These are phyloP conservation scores for Polytrichum commune DNA, from an alignment of 225 moss, liverwort and hornwort species.

Conservation along the genomic window DNA sequence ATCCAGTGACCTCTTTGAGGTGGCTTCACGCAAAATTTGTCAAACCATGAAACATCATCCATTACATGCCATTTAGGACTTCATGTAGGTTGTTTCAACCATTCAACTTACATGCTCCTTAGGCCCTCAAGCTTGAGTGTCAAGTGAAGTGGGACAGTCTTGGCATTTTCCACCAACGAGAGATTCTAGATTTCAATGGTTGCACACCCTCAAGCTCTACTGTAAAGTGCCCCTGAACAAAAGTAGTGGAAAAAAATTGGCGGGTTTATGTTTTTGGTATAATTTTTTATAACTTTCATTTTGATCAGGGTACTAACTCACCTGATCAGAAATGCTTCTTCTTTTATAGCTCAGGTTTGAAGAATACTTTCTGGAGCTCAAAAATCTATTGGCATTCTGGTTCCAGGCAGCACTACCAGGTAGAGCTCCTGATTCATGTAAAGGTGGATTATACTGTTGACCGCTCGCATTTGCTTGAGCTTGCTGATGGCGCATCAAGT, in stretches of 20 bases:
- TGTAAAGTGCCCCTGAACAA: too few relatives aligned
- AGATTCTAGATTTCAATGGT: neutral
- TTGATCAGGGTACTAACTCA: slow-evolving; percentile 11
- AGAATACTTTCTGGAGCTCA: slow-evolving; percentile 49
- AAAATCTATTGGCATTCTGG: slow-evolving; percentile 45
- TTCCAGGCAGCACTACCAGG: slow-evolving; percentile 48
- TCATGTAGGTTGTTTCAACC: too few relatives aligned
- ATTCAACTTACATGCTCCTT: too few relatives aligned
- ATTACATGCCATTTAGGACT: too few relatives aligned
- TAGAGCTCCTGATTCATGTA: slow-evolving; percentile 32
- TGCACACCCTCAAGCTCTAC: neutral
- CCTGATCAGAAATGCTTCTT: slow-evolving; percentile 51
- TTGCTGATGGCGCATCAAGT: slow-evolving; percentile 70
- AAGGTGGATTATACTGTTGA: slow-evolving; percentile 37
- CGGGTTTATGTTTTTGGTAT: neutral
- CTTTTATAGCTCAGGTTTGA: slow-evolving; percentile 54
- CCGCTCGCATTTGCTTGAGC: slow-evolving; percentile 51
- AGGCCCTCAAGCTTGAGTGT: too few relatives aligned
- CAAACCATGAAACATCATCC: too few relatives aligned
- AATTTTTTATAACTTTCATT: neutral
- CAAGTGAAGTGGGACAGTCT: too few relatives aligned
- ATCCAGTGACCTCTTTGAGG: too few relatives aligned
- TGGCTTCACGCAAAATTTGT: too few relatives aligned
- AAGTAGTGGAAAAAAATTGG: neutral
- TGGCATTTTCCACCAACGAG: neutral